Evolutionary conservation across 2,329 filamentous ascomycete species (phyloP).

Genomic region (Botryotinia narcissicola): DNA sequence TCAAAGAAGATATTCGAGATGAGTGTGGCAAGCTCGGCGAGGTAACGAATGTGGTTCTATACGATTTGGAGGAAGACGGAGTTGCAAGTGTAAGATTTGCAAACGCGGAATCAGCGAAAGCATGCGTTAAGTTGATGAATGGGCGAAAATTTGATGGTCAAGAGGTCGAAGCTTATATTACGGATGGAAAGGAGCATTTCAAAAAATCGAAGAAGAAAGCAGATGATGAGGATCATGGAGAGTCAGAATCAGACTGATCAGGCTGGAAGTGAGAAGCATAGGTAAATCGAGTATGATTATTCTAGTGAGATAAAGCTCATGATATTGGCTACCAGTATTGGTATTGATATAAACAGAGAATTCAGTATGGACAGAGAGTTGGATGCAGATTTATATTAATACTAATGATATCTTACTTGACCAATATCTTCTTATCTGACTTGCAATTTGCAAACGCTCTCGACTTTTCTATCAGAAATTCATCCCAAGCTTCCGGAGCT

Average conservation of each 20-base stretch:
- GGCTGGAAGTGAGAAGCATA: neutral
- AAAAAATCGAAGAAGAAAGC: constrained; percentile 62
- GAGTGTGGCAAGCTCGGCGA: constrained; percentile 83
- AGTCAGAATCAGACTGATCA: constrained; percentile 8
- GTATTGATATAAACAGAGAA: neutral
- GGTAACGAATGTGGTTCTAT: constrained; percentile 89
- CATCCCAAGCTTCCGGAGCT: constrained; percentile 11
- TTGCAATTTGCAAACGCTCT: neutral
- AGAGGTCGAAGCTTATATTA: constrained; percentile 67
- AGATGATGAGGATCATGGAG: constrained; percentile 28
- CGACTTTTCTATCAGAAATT: neutral
- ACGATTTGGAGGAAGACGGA: constrained; percentile 80
- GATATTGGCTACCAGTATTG: neutral
- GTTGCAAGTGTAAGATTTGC: constrained; percentile 82
- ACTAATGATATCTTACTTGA: neutral
- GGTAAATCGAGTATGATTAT: neutral
- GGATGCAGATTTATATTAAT: constrained; percentile 1
- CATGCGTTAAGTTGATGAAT: constrained; percentile 73
- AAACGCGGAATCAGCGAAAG: constrained; percentile 65
- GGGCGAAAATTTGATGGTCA: constrained; percentile 76
- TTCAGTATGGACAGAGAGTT: neutral
- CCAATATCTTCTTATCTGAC: neutral
- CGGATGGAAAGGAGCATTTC: constrained; percentile 70
- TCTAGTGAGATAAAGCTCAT: neutral
- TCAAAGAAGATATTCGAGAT: constrained; percentile 90